Percentiles rank a stretch among this genome's conserved stretches.
These are phyloP conservation scores for Claviceps sorghi DNA, from an alignment of 2,329 filamentous ascomycete species.

Conservation along the genomic window DNA sequence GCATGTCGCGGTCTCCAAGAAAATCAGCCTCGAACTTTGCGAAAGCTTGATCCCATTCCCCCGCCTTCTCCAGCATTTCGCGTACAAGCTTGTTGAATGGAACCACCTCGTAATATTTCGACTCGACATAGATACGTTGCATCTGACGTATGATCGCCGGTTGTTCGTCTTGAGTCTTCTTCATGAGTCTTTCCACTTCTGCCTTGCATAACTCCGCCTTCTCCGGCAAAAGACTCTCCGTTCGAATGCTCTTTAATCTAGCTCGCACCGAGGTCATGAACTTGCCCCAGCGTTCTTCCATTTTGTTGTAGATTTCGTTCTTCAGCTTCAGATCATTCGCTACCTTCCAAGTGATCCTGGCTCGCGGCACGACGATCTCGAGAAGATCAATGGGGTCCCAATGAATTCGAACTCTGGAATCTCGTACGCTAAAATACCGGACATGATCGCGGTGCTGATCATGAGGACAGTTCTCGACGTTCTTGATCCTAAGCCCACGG, in stretches of 20 bases:
- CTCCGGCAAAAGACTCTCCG: constrained; percentile 79
- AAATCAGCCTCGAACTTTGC: constrained; percentile 84
- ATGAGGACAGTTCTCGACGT: constrained; percentile 62
- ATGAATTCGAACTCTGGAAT: constrained; percentile 75
- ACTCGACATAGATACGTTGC: constrained; percentile 81
- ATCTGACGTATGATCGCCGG: constrained; percentile 57
- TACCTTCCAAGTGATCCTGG: constrained; percentile 93
- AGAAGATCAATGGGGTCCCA: constrained; percentile 87
- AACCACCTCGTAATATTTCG: constrained; percentile 92
- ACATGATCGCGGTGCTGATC: constrained; percentile 88
- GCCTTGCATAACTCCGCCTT: constrained; percentile 68
- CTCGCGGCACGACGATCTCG: constrained; percentile 83
- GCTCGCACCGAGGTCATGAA: constrained; percentile 82
- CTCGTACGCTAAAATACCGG: constrained; percentile 79
- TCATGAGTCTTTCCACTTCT: constrained; percentile 65
- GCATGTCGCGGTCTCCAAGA: constrained; percentile 92
- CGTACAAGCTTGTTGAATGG: constrained; percentile 80
- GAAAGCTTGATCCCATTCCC: constrained; percentile 87
- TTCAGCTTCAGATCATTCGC: constrained; percentile 85
- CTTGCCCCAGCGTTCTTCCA: constrained; percentile 65
- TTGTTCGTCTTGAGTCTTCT: constrained; percentile 75
- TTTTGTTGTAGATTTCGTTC: constrained; percentile 74
- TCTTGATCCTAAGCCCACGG: constrained; percentile 59
- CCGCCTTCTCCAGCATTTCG: constrained; percentile 81
- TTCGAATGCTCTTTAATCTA: constrained; percentile 74